These are phyloP conservation scores for Trametes villosa DNA, from an alignment of 768 basidiomycete genomes.

Conservation along the genomic window DNA sequence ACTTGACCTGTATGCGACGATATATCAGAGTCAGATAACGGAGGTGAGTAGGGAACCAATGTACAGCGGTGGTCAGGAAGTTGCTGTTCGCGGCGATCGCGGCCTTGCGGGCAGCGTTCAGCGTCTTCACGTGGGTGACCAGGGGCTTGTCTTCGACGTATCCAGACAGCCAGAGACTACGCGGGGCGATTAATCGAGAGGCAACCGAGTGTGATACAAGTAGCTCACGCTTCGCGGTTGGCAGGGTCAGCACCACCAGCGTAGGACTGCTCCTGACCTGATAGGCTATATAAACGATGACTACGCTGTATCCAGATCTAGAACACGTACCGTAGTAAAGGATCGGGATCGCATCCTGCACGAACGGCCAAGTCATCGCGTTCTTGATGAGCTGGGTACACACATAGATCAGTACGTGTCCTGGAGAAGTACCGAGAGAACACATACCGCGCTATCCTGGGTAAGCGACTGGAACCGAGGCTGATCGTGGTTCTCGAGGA, in stretches of 20 bases:
- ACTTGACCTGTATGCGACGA: constrained; percentile 43
- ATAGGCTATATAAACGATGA: too few species aligned
- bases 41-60: constrained; percentile 13
- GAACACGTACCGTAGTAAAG: constrained; percentile 49
- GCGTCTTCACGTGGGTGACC: constrained; percentile 46
- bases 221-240: constrained; percentile 54
- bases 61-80: constrained; percentile 54
- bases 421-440: not conserved
- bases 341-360: constrained; percentile 55
- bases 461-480: constrained; percentile 51
- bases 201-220: not conserved
- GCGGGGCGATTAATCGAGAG: not conserved
- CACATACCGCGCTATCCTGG: constrained; percentile 46
- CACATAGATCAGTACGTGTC: not conserved
- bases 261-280: constrained; percentile 56
- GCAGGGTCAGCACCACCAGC: constrained; percentile 47
- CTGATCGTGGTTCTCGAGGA: constrained; percentile 61
- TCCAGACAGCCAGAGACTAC: constrained; percentile 62
- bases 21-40: not conserved
- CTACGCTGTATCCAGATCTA: too few species aligned
- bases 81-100: constrained; percentile 46
- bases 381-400: constrained; percentile 45
- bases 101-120: constrained; percentile 59
- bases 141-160: constrained; percentile 56
- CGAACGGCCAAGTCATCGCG: constrained; percentile 53